A percentile compares a stretch with the other conserved stretches of the same genome.
phyloP scores from a whole-genome alignment of 169 alveolate species.

The Plasmodium relictum region DNA sequence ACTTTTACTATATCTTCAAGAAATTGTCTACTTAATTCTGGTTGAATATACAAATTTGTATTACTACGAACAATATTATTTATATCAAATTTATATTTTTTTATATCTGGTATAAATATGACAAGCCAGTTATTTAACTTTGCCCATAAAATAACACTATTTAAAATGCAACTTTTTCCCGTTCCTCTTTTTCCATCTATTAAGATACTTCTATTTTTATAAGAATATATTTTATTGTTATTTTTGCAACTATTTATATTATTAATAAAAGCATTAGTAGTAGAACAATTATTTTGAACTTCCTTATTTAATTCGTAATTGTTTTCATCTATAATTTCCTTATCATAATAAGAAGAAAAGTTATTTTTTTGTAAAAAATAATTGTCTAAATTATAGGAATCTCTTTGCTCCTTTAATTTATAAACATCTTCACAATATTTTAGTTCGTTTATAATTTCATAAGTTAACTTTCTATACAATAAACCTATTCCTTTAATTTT shows the following conservation, averaged over 20 bases:
- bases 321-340: not conserved
- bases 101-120: constrained; percentile 80
- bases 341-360: constrained; percentile 15
- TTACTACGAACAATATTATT: constrained; percentile 85
- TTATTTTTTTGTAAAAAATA: constrained; percentile 22
- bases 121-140: constrained; percentile 86
- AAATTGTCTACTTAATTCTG: constrained; percentile 84
- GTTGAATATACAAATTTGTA: constrained; percentile 86
- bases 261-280: not conserved
- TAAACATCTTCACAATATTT: constrained; percentile 18
- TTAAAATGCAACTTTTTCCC: constrained; percentile 86
- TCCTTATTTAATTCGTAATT: not conserved
- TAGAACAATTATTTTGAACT: not conserved
- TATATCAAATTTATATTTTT: constrained; percentile 83
- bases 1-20: constrained; percentile 80
- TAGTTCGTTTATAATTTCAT: constrained; percentile 66
- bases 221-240: not conserved
- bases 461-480: constrained; percentile 44
- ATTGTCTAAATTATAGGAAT: constrained; percentile 48
- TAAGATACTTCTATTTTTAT: constrained; percentile 46
- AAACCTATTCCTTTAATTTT: constrained; percentile 58
- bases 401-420: constrained; percentile 22
- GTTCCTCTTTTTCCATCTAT: constrained; percentile 88
- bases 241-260: not conserved
- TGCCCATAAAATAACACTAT: constrained; percentile 86